These are phyloP conservation scores for Echinosophora koreensis DNA, from an alignment of 306 rosid species.

Conservation along the genomic window DNA sequence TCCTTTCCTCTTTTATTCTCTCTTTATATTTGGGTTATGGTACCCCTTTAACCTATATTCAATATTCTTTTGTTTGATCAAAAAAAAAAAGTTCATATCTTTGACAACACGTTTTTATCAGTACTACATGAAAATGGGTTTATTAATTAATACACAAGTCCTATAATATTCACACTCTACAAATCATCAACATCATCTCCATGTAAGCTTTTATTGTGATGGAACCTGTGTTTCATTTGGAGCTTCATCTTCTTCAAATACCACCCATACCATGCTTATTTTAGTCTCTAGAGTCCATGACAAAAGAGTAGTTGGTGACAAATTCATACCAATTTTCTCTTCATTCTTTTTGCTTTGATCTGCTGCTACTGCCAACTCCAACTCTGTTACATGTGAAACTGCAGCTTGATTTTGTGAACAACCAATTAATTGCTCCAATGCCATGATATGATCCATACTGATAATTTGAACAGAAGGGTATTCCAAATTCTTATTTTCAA, in stretches of 20 bases:
- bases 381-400: conserved; percentile 41
- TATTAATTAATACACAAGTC: background rate
- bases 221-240: conserved; percentile 48
- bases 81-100: too few relatives aligned
- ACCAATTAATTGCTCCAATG: conserved; percentile 52
- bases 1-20: too few relatives aligned
- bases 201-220: conserved; percentile 38
- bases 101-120: too few relatives aligned
- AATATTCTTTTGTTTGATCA: too few relatives aligned
- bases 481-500: conserved; percentile 61
- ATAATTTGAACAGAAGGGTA: conserved; percentile 69
- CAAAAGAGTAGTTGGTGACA: conserved; percentile 50
- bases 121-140: too few relatives aligned
- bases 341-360: conserved; percentile 43
- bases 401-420: conserved; percentile 35
- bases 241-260: conserved; percentile 71
- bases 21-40: too few relatives aligned
- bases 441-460: conserved; percentile 54
- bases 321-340: conserved; percentile 46
- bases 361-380: conserved; percentile 44
- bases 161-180: conserved; percentile 30
- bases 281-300: conserved; percentile 67
- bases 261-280: conserved; percentile 73
- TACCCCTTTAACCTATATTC: too few relatives aligned
- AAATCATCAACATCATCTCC: conserved; percentile 23